Conservation (phyloP, 805 yeast species). For the Yamadazyma olivae region DNA sequence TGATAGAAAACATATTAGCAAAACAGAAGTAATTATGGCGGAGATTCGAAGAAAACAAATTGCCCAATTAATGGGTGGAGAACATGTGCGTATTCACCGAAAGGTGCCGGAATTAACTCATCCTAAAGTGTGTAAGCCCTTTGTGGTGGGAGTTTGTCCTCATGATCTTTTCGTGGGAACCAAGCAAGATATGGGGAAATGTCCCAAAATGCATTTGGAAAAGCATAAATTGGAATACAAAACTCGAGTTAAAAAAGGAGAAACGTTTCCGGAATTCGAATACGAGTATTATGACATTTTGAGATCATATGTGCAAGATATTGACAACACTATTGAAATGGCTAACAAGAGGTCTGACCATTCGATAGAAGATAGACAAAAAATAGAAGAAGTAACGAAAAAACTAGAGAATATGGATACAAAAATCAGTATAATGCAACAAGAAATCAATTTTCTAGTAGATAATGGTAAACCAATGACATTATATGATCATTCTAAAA, state of each 20-base stretch:
- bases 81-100: constrained; percentile 36
- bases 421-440: constrained; percentile 60
- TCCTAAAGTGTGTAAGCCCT: constrained; percentile 69
- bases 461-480: constrained; percentile 48
- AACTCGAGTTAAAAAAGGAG: constrained; percentile 37
- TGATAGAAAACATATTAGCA: too few relatives aligned
- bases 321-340: constrained; percentile 54
- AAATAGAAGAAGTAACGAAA: constrained; percentile 50
- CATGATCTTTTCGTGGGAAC: constrained; percentile 80
- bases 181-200: constrained; percentile 76
- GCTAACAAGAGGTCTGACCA: constrained; percentile 67
- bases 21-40: constrained; percentile 45
- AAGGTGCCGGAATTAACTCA: constrained; percentile 41
- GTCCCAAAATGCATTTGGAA: constrained; percentile 73
- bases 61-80: constrained; percentile 80
- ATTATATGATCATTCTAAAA: constrained; percentile 48
- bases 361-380: constrained; percentile 70
- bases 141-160: constrained; percentile 83
- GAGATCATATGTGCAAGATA: constrained; percentile 47
- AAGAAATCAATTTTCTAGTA: constrained; percentile 58
- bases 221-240: constrained; percentile 72
- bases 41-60: constrained; percentile 73
- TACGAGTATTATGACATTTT: constrained; percentile 47
- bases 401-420: constrained; percentile 62
- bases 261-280: constrained; percentile 49